Percentiles rank a stretch among this genome's conserved stretches.
Evolutionary conservation across 1,284 basidiomycete species (phyloP).

Genomic region (Fomitopsis schrenkii): DNA sequence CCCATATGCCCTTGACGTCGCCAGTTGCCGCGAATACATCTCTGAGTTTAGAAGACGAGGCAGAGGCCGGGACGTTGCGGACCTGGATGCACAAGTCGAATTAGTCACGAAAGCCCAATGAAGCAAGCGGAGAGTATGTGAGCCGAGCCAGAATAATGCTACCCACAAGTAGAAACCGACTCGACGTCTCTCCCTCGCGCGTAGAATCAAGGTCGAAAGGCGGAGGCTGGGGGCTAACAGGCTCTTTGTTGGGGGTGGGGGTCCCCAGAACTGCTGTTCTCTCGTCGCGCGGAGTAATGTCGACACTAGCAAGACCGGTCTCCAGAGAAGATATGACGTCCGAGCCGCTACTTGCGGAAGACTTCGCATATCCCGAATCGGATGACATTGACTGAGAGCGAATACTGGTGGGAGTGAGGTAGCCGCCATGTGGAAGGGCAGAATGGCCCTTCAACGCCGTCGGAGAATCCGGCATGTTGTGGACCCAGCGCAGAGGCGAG

Average conservation of each 20-base stretch:
- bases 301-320: slow-evolving; percentile 12
- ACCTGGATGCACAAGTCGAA: slow-evolving; percentile 13
- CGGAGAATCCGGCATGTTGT: slow-evolving; percentile 8
- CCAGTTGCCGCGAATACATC: slow-evolving; percentile 17
- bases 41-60: slow-evolving; percentile 10
- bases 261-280: slow-evolving; percentile 5
- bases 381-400: slow-evolving; percentile 19
- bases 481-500: slow-evolving; percentile 18
- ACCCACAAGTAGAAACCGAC: slow-evolving; percentile 19
- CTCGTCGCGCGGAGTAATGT: slow-evolving; percentile 21
- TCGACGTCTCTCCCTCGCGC: slow-evolving; percentile 10
- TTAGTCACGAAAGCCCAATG: neutral
- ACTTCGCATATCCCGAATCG: slow-evolving; percentile 5
- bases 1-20: slow-evolving; percentile 46
- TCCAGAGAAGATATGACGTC: slow-evolving; percentile 8
- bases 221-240: neutral
- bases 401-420: slow-evolving; percentile 20
- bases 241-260: neutral
- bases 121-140: neutral
- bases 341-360: neutral
- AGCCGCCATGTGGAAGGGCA: slow-evolving; percentile 12
- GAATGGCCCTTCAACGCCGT: slow-evolving; percentile 3
- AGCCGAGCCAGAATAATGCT: too few relatives aligned
- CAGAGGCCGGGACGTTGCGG: slow-evolving; percentile 13
- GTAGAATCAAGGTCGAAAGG: slow-evolving; percentile 3